Evolutionary conservation across 768 basidiomycete species (phyloP), one percentile per base, ranked within the genome.

Genomic region (Boletus rufocinnamomeus): DNA sequence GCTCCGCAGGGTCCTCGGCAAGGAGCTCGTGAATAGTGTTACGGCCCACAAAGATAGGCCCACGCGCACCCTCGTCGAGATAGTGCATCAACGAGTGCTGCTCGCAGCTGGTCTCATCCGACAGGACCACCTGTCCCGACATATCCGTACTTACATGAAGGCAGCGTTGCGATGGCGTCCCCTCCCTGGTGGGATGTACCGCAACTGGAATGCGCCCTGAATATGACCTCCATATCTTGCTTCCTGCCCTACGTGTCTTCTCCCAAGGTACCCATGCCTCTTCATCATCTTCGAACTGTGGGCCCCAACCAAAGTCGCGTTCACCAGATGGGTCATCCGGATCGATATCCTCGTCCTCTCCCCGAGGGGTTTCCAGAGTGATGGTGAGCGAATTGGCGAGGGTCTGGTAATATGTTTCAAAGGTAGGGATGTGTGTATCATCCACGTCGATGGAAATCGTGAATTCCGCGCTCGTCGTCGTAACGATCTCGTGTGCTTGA

Each of bases 191-290:
- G 6, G 61, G 46, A 13, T 46, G 50, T 44, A 72, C 57, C 1
- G 43, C 46, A 19, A 35, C 30, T 6, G 44, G 52, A 34, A 52
- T 19, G 1, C 9, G 11, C 14, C 57, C 63, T 1, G 34, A 41
- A 49, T 61, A 66, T 1, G 11, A 25, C 2, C 4, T 6, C 56
- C 48, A 38, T 4, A 2, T 13, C n/a, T 3, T 27, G 9, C 14
- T 7, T 10, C 3, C 14, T 11, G 32, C 5, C 30, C 21, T 45
- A 25, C 32, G 9, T 4, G 19, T 16, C 23, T 19, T 57, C 38
- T 56, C 45, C 68, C 58, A 65, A 19, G 60, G 60, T 25, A 67
- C 68, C 69, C 65, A 70, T 1, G 40, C 54, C n/a, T n/a, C n/a
- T n/a, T n/a, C n/a, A n/a, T n/a, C n/a, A n/a, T n/a, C n/a, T n/a